Evolutionary conservation across 1,284 basidiomycete species (phyloP), one percentile per base, ranked within the genome.

Genomic region (Cerrena zonata): DNA sequence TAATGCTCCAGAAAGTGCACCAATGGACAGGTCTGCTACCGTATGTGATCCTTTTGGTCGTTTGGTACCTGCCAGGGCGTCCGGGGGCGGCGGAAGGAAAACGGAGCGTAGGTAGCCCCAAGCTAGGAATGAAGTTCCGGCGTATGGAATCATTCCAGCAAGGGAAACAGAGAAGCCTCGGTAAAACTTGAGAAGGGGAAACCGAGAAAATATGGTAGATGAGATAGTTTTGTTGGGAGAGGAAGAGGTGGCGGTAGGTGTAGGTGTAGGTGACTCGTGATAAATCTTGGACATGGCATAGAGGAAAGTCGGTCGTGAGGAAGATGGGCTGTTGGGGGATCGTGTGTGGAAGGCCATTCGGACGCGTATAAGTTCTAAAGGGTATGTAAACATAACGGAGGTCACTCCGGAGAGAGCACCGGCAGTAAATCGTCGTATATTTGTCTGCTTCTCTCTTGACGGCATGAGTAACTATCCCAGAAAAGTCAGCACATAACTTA

Each of bases 161-260:
- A 96, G 70, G n/a, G 91, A 93, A 30, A 94, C 89, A 10, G 85
- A 84, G 69, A 99, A 98, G 5, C 96, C 96, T 26, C 96, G 87
- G 66, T 99, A 99, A 69, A 95, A 94, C 62, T 95, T 93, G 53
- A 93, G 76, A 49, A 88, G 61, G 26, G 87, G 86, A 58, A 91
- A 81, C 27, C 70, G 74, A 53, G 77, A 71, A 55, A 82, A 76
- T 18, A 74, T 57, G 3, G 48, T 22, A 34, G 39, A 37, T 40
- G 52, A 30, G 37, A 61, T 22, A 26, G 47, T 47, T 42, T 53
- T 25, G 23, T 49, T 49, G 7, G 52, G n/a, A 4, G 54, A 30
- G 45, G 39, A 45, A 2, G 56, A 39, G 4, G 48, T 26, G 39
- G 45, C 11, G 13, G 65, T 34, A 18, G 67, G 30, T 2, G 63